Base-by-base conservation (phyloP, 441 rosid species). In the Lagerstroemia fauriei region DNA sequence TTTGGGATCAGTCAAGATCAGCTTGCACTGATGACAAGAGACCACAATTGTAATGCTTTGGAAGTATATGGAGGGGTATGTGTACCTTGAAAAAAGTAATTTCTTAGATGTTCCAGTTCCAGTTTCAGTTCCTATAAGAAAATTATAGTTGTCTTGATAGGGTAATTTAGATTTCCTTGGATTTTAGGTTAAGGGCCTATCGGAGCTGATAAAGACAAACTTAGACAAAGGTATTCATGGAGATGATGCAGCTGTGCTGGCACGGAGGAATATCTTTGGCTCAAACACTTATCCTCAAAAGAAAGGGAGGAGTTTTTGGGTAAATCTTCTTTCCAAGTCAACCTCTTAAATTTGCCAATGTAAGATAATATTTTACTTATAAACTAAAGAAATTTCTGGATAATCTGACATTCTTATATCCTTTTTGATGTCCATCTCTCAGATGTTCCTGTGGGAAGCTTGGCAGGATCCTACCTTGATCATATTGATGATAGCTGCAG, bases 391-490 rank as follows among this genome's bases (percentile, higher is more conserved):
- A 79, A 69, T 10, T 27, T 14, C 20, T 75, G 14, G 34, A 29
- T 31, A 13, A 72, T 48, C 13, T 76, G 47, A 32, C 48, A 56
- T 46, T 34, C 50, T 68, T 74, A 34, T 32, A 14, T 24, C 57
- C 81, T 69, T 68, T 59, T 31, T 74, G 74, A 10, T 82, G 47
- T 83, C 53, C 68, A 63, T 80, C 44, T 63, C 20, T 41, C 83
- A 96, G 99, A 94, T 89, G 89, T 96, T 96, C 88, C 96, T 95
- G 66, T 96, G 99, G 99, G 99, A 96, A 89, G 98, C 99, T 76
- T 93, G 98, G 91, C 99, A 95, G 85, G 99, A 95, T 90, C 97
- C 95, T 89, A 95, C 99, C 63, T 86, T 96, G 88, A 89, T 95
- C 87, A 95, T 96, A 89, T 87, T 95, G 92, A 90, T 95, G 88